A percentile compares a stretch with the other conserved stretches of the same genome.
Evolutionary conservation across 441 rosid genomes (phyloP).

Genomic region (Capsella rubella): DNA sequence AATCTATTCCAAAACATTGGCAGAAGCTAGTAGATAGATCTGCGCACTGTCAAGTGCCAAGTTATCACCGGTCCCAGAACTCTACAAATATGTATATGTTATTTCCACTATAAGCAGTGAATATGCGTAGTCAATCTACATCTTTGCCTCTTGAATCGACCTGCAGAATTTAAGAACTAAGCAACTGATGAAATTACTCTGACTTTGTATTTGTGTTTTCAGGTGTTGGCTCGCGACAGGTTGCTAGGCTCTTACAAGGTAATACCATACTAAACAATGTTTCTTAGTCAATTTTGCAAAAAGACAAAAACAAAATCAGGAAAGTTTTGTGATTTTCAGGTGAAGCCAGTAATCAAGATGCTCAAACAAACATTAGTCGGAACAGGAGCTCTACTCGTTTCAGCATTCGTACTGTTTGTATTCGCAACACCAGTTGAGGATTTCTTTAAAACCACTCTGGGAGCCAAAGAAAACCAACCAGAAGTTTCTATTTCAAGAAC

Average conservation of each 20-base stretch:
- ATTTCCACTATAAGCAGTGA: neutral
- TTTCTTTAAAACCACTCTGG: constrained; percentile 56
- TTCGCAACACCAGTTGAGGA: constrained; percentile 87
- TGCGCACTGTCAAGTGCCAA: neutral
- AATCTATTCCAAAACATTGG: neutral
- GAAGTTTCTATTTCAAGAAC: constrained; percentile 53
- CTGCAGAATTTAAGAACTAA: neutral
- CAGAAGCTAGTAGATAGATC: neutral
- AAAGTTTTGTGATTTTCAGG: constrained; percentile 51
- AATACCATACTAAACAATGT: constrained; percentile 25
- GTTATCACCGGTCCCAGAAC: neutral
- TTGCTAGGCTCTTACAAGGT: constrained; percentile 95
- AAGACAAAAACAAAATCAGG: neutral
- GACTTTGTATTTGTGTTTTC: constrained; percentile 32
- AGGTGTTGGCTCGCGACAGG: constrained; percentile 97
- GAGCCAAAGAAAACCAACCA: constrained; percentile 49
- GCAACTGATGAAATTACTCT: neutral
- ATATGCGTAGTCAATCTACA: neutral
- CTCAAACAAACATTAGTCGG: constrained; percentile 87
- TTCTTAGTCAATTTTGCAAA: neutral
- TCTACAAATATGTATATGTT: neutral
- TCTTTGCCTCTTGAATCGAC: neutral
- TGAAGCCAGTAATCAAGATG: constrained; percentile 86
- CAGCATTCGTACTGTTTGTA: constrained; percentile 64
- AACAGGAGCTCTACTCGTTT: constrained; percentile 79